A percentile compares a stretch with the other conserved stretches of the same genome.
Evolutionary conservation across 495 filamentous ascomycete species (phyloP).

Genomic region (Pyrenopolyporus hunteri): DNA sequence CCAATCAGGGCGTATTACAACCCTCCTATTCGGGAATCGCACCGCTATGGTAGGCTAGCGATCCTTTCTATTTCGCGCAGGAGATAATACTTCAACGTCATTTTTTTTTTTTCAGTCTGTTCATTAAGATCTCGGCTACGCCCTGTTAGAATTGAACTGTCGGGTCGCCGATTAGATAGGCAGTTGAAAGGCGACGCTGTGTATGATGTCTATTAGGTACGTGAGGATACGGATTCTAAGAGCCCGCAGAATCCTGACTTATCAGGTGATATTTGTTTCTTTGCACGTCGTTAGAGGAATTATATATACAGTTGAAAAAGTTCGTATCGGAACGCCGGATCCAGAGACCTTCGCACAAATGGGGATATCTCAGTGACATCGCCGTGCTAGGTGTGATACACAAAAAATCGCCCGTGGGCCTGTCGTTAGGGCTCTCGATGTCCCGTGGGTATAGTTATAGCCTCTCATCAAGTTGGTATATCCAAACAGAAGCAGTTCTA

Average conservation of each 20-base stretch:
- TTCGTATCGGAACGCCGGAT: slow-evolving; percentile 17
- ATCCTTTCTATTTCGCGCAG: background rate
- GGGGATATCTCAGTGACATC: slow-evolving; percentile 3
- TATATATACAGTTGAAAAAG: slow-evolving; percentile 35
- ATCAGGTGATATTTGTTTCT: background rate
- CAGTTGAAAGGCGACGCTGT: too few species aligned
- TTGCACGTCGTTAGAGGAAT: slow-evolving; percentile 19
- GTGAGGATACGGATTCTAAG: too few species aligned
- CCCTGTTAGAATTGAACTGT: background rate
- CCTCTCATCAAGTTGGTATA: slow-evolving; percentile 22
- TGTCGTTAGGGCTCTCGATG: slow-evolving; percentile 25
- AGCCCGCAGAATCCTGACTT: background rate
- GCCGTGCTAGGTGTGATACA: slow-evolving; percentile 15
- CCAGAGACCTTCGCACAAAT: slow-evolving; percentile 5
- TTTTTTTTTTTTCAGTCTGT: background rate
- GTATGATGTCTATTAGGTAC: too few species aligned
- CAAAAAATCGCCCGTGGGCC: slow-evolving; percentile 12
- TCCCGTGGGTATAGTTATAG: background rate
- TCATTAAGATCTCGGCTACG: background rate
- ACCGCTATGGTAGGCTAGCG: background rate
- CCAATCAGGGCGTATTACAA: background rate
- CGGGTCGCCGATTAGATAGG: too few species aligned
- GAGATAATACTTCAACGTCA: background rate
- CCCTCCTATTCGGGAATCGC: background rate
- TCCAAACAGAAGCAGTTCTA: slow-evolving; percentile 20